Base-by-base conservation (phyloP, 176 grass and related monocot species). In the Cenchrus purpureus region DNA sequence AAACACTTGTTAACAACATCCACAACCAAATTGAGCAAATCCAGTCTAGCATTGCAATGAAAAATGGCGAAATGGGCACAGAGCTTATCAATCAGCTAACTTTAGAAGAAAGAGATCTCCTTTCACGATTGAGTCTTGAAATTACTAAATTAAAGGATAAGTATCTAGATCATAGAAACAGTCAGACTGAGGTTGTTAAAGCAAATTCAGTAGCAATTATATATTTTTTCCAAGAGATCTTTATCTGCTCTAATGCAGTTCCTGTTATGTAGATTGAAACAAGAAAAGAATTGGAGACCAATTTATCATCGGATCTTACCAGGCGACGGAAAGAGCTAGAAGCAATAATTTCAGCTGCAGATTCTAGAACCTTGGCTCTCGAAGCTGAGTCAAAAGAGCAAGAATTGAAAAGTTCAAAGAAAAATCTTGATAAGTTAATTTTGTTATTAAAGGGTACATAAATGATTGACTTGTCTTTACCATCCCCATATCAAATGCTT, bases 21-120 rank as follows among this genome's bases (percentile, higher is more conserved):
- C 78, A 84, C 62, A 93, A 93, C 52, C 90, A 97, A 93, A 95
- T 97, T 43, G 95, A 95, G 76, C 92, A 95, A 84, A 93, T 97
- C 37, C 90, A 84, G 71, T 91, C 95, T 84, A 89, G 95, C 79
- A 95, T 97, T 82, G 80, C 84, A 78, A 90, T 95, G 95, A 97
- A 97, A 72, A 90, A 90, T 84, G 89, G 90, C 82, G 95, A 97
- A 87, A 95, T 97, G 95, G 92, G 91, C 66, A 97, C 92, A 45
- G 95, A 95, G 56, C 92, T 97, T 65, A 95, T 97, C 79, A 92
- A 97, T 84, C 92, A 97, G 87, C 79, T 95, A 84, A 97, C 90
- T 77, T 80, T 87, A 73, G 87, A 94, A 82, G 95, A 97, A 84
- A 92, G 86, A 59, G 67, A 88, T 89, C 88, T 94, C 64, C 95